Evolutionary conservation across 2,329 filamentous ascomycete genomes (phyloP), one percentile per base, ranked within the genome.

Genomic region (Dactylella cylindrospora): DNA sequence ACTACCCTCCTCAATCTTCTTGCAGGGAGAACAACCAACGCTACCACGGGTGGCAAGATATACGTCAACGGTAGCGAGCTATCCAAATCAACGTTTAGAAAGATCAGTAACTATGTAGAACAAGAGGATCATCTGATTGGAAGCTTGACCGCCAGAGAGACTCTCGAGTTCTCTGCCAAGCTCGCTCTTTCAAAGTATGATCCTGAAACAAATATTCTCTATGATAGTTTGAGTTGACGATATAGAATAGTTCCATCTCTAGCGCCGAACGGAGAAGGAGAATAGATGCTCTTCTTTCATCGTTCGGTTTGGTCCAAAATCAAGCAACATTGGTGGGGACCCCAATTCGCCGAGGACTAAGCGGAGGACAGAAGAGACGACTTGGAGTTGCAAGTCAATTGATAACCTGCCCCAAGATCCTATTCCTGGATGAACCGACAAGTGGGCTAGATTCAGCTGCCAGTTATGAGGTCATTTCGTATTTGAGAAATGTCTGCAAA

Each of bases 121-220:
- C 89, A 95, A 72, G 88, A 94, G 66, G 89, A 95, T 75, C 84
- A 87, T 0, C 77, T 94, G 9, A 85, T 91, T 44, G 89, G 88
- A 3, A 85, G 85, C 0, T 76, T 94, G 66, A 94, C 88, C 0
- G 86, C 91, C 6, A 77, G 80, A 22, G 89, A 94, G 75, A 94
- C 88, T 0, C 74, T 95, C 61, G 75, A 83, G 65, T 94, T 94
- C 71, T 85, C 87, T 0, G 86, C 88, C 0, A 80, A 84, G 22
- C 79, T 94, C 3, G 73, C 83, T 61, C 68, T 85, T 67, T 72
- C 79, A 1, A 77, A 76, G 80, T 80, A 72, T 66, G 72, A 25
- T 3, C 23, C 5, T 35, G 15, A 23, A 3, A 22, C 28, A 12
- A 12, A 44, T 29, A 15, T 13, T 13, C 2, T 15, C 2, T 10